Percentiles rank a stretch among this genome's conserved stretches.
phyloP scores from a whole-genome alignment of 2,329 filamentous ascomycete genomes.

The Cordyceps sp. region DNA sequence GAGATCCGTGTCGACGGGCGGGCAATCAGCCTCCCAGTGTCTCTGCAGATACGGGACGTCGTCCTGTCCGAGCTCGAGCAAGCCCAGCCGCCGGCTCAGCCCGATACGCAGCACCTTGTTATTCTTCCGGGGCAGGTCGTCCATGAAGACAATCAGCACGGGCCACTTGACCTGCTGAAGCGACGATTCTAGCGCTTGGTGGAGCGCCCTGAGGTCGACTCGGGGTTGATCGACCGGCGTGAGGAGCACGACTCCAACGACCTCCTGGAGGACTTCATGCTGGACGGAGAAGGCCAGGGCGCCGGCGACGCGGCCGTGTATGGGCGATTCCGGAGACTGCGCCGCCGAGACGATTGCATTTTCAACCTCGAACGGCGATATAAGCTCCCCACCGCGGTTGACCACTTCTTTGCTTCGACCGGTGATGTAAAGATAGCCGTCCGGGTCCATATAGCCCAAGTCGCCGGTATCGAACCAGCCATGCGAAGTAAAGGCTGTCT shows the following conservation, averaged over 20 bases:
- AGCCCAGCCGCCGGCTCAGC: constrained; percentile 27
- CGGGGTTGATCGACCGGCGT: constrained; percentile 24
- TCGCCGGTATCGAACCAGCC: constrained; percentile 15
- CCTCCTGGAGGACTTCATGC: constrained; percentile 37
- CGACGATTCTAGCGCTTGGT: constrained; percentile 25
- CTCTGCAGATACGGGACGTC: constrained; percentile 22
- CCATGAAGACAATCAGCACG: constrained; percentile 34
- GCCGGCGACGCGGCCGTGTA: constrained; percentile 28
- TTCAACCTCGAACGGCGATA: constrained; percentile 42
- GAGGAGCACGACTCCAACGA: constrained; percentile 34
- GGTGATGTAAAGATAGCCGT: constrained; percentile 36
- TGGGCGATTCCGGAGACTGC: constrained; percentile 19
- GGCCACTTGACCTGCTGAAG: constrained; percentile 38
- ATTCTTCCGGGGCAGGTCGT: constrained; percentile 35
- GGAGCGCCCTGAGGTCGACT: constrained; percentile 29
- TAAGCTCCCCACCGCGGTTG: constrained; percentile 40
- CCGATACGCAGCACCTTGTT: constrained; percentile 40
- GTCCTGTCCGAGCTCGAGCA: constrained; percentile 28
- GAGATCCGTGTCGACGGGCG: constrained; percentile 28
- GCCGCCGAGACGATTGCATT: constrained; percentile 33
- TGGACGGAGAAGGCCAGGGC: constrained; percentile 35
- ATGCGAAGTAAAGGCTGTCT: too few species aligned
- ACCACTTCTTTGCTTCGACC: constrained; percentile 40
- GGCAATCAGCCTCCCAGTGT: constrained; percentile 37
- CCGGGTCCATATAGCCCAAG: constrained; percentile 31